Evolutionary conservation across 2,329 filamentous ascomycete genomes (phyloP), one percentile per base, ranked within the genome.

Genomic region (Hypoxylon sp.): DNA sequence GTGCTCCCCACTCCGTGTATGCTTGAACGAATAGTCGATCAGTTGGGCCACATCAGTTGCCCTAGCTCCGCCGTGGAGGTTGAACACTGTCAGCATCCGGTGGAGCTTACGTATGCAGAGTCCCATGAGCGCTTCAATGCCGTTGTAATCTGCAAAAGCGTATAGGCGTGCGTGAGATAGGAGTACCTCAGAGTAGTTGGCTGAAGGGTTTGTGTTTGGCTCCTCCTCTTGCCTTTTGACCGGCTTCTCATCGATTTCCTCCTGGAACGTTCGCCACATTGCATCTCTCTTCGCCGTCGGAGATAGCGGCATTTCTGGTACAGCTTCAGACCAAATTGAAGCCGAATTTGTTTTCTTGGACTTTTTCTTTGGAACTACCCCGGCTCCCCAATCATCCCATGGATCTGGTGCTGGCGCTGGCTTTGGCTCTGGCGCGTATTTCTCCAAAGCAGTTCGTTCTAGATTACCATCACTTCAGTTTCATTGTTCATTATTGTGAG

Each of bases 141-240:
- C 71, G 65, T 81, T 81, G 53, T 74, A 78, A 59, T 83, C 78
- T 0, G 80, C 77, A 16, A 83, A 73, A 1, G 78, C 72, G 46
- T 80, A 81, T 3, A 82, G 65, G 21, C 71, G 73, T 0, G 78
- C 79, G 65, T 81, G 79, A n/a, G 71, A 75, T 5, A 82, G 70
- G 46, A 82, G 75, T 9, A 80, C 76, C 32, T 73, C 59, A 9
- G 66, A 61, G 58, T 67, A 67, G 57, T 71, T 52, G 46, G 11
- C 14, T 12, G n/a, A 41, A 0, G 62, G 46, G 16, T 47, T 27
- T 3, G 16, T 51, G 39, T 65, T 68, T 3, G 27, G 21, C 25
- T 23, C 9, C 23, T 60, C 62, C 39, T 30, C 50, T 21, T 46
- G 34, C 47, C 39, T 19, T 37, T 34, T 23, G 27, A 39, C n/a